Conservation (phyloP, 352 stramenopile genomes). For the Phytopythium oedochilum region DNA sequence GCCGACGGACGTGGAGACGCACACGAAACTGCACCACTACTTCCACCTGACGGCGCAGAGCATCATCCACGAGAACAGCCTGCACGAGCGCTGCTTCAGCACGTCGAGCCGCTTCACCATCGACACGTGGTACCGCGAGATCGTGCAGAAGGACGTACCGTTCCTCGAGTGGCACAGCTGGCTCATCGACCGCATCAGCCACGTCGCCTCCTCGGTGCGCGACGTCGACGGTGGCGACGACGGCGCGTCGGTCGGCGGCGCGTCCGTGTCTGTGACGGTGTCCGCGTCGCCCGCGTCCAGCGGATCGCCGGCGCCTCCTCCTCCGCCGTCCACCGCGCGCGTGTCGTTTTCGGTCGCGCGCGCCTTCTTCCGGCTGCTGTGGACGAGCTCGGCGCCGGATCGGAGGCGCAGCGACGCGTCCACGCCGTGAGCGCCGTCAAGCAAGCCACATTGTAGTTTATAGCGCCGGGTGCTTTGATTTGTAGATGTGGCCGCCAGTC, state of each 20-base stretch:
- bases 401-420: conserved; percentile 2
- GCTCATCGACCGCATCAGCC: conserved; percentile 80
- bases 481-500: background rate
- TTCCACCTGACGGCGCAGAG: conserved; percentile 84
- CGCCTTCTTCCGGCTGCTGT: conserved; percentile 63
- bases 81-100: conserved; percentile 73
- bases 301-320: too few species aligned
- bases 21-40: conserved; percentile 85
- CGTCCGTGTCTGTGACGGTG: background rate
- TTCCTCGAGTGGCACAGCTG: conserved; percentile 81
- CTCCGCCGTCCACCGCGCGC: too few species aligned
- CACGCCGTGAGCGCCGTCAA: background rate
- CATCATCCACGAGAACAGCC: conserved; percentile 84
- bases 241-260: conserved; percentile 2
- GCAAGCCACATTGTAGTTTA: background rate
- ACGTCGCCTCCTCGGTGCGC: conserved; percentile 46
- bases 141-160: conserved; percentile 57
- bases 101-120: conserved; percentile 82
- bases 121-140: conserved; percentile 81
- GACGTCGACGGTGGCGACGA: conserved; percentile 19
- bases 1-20: conserved; percentile 58
- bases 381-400: conserved; percentile 26
- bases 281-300: background rate
- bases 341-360: conserved; percentile 62
- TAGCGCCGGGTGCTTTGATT: background rate